Evolutionary conservation across 2,329 filamentous ascomycete species (phyloP), one percentile per base, ranked within the genome.

Genomic region (Arthrinium phaeospermum): DNA sequence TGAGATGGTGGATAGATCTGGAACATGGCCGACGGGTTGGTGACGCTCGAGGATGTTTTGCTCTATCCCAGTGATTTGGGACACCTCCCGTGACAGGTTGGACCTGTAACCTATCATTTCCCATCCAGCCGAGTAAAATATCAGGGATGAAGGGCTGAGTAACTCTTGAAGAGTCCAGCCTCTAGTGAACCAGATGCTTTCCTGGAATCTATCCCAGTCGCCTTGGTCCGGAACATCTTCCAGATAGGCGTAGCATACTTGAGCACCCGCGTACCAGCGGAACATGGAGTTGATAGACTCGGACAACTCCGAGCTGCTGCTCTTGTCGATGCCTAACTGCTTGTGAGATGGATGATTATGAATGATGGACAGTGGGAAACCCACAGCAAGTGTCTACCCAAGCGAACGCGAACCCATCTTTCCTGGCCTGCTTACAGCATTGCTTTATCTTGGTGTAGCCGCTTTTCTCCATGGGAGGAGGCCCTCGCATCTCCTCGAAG

Each of bases 211-310:
- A 7, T 24, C 24, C 22, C 16, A 2, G 47, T n/a, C 3, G 13
- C 12, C n/a, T 10, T 12, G n/a, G 12, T 51, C n/a, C 22, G 22
- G 47, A 24, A 51, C n/a, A 24, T 51, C 47, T 51, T 51, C 22
- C 47, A 76, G 47, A 69, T 75, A 76, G 13, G 74, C 75, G 53
- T 75, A 76, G 68, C 74, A 76, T 70, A 7, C 61, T 19, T 44
- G 64, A 12, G 72, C 70, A 64, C 73, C 51, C 13, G 34, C 47
- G 67, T 76, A 76, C 71, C 73, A 75, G 3, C 68, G 68, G 22
- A 75, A 76, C 73, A 76, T 75, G n/a, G 46, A 57, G 24, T 74
- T 74, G 13, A 76, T 76, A 8, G 53, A 45, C 14, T 24, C 41
- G 1, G 37, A 44, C 13, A 71, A 24, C 57, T 71, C 49, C n/a